Percentiles rank a stretch among this genome's conserved stretches.
Evolutionary conservation across 1,139 yeast species (phyloP).

Genomic region (Sugiyamaella paludigena): DNA sequence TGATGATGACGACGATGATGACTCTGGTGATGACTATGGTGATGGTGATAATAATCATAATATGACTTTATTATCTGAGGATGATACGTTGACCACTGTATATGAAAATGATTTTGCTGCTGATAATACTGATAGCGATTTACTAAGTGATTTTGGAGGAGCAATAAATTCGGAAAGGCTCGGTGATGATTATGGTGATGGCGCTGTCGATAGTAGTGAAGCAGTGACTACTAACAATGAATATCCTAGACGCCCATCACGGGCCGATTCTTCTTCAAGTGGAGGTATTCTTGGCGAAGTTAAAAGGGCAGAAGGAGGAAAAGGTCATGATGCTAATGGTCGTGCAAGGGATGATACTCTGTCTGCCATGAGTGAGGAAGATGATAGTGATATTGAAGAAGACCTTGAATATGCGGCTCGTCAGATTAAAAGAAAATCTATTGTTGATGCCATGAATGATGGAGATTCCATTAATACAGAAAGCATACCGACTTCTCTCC

Average conservation of each 20-base stretch:
- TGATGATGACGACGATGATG: constrained; percentile 8
- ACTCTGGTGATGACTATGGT: constrained; percentile 2
- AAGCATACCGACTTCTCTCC: constrained; percentile 21
- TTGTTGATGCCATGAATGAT: constrained; percentile 15
- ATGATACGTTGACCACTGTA: constrained; percentile 24
- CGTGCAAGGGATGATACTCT: constrained; percentile 1
- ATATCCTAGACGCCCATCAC: not conserved
- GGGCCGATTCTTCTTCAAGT: constrained; percentile 10
- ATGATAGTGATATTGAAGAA: constrained; percentile 41
- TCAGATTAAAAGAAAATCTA: constrained; percentile 29
- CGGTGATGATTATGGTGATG: constrained; percentile 12
- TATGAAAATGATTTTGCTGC: constrained; percentile 19
- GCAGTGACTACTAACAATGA: not conserved
- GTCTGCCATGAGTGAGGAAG: constrained; percentile 32
- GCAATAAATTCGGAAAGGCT: constrained; percentile 16
- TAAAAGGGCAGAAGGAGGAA: constrained; percentile 12
- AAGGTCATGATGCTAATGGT: constrained; percentile 9
- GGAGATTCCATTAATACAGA: constrained; percentile 17
- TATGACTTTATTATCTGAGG: constrained; percentile 11
- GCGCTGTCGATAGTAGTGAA: constrained; percentile 7
- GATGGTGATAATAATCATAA: not conserved
- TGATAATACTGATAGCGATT: constrained; percentile 17
- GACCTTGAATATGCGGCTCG: constrained; percentile 35
- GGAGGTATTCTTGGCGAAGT: constrained; percentile 14
- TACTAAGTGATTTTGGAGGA: constrained; percentile 15